Evolutionary conservation across 495 filamentous ascomycete species (phyloP), one percentile per base, ranked within the genome.

Genomic region (Paragyromitra xinjiangensis): DNA sequence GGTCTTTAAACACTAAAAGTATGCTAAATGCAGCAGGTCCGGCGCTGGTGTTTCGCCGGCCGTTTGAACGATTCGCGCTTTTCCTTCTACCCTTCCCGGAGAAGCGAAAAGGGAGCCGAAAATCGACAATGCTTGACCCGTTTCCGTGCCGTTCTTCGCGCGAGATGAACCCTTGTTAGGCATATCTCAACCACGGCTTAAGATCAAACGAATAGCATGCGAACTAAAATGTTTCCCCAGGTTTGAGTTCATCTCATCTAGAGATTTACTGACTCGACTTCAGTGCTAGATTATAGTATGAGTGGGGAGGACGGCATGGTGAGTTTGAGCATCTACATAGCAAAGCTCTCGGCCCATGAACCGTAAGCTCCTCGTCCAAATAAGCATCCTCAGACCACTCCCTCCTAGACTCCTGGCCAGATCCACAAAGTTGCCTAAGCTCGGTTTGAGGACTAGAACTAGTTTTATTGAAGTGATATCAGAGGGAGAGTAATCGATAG

Each of bases 91-190:
- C 48, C 44, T 26, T 29, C 42, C 12, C 5, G n/a, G 16, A 51
- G 61, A 40, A 61, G 39, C 24, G 71, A 26, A 39, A 12, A 34
- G 26, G 24, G 48, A 42, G 73, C 50, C 59, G 50, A 72, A 64
- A 64, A 16, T 24, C 62, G 24, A 56, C 68, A 64, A 34, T 77
- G 16, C 44, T 14, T 71, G 24, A 24, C 51, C 37, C 26, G 37
- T 61, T 72, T 68, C 73, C 66, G 67, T 63, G 58, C 44, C 56
- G 29, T 45, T 61, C 51, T 69, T 42, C 44, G 64, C 45, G 56
- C 48, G 71, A 66, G 74, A 37, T 77, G 62, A 77, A 77, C 74
- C 74, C 69, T 62, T 77, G 73, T 51, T 56, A 19, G 22, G 44
- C 44, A 34, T 70, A 45, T 61, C 72, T 56, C 58, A 50, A 50